These are phyloP conservation scores for Phialophora tarda DNA, from an alignment of 2,329 filamentous ascomycete genomes.

Conservation along the genomic window DNA sequence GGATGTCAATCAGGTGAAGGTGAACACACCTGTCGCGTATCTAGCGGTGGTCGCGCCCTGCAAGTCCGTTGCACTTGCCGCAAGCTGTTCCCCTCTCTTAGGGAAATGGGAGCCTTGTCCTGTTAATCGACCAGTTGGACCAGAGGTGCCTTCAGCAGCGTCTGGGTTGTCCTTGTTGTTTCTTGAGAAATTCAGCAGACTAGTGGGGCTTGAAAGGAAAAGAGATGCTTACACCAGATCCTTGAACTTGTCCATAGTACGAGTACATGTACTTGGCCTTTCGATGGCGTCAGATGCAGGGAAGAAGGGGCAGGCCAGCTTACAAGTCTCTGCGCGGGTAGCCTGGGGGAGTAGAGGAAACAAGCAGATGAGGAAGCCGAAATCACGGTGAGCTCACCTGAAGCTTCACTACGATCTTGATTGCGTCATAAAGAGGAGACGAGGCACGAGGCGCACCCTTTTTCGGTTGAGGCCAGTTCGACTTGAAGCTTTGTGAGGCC, in stretches of 20 bases:
- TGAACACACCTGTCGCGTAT: slow-evolving; percentile 14
- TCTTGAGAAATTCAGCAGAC: slow-evolving; percentile 8
- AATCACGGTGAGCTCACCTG: slow-evolving; percentile 7
- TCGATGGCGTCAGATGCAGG: neutral
- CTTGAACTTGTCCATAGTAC: slow-evolving; percentile 41
- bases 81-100: slow-evolving; percentile 15
- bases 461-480: neutral
- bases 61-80: neutral
- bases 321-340: neutral
- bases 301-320: neutral
- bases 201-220: slow-evolving; percentile 3
- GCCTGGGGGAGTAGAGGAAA: neutral
- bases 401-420: neutral
- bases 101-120: slow-evolving; percentile 39
- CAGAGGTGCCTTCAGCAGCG: slow-evolving; percentile 1
- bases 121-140: slow-evolving; percentile 22
- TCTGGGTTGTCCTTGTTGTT: slow-evolving; percentile 21
- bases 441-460: neutral
- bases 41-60: neutral
- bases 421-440: slow-evolving; percentile 4
- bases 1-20: neutral
- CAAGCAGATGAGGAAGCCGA: slow-evolving; percentile 5
- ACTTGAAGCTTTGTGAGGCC: neutral
- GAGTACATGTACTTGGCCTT: slow-evolving; percentile 2
- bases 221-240: slow-evolving; percentile 41